phyloP scores from a whole-genome alignment of 805 yeast genomes.

The Starmerella powellii region DNA sequence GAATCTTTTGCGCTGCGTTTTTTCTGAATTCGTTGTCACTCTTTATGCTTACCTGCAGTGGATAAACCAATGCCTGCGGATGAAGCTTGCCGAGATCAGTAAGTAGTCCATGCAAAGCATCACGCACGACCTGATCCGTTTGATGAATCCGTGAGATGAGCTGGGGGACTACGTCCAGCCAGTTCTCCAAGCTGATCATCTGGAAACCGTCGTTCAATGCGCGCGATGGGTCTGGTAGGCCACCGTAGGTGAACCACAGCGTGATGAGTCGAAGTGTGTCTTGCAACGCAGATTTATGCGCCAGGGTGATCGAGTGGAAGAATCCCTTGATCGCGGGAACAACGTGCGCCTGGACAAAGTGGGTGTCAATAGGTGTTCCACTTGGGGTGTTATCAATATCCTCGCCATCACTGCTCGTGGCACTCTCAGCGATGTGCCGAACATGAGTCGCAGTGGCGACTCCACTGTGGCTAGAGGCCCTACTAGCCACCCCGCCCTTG shows the following conservation, averaged over 20 bases:
- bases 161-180: slow-evolving; percentile 95
- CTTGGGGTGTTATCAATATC: too few species aligned
- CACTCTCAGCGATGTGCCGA: too few species aligned
- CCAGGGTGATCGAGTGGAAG: slow-evolving; percentile 83
- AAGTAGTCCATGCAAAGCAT: slow-evolving; percentile 63
- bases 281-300: slow-evolving; percentile 77
- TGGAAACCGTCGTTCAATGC: slow-evolving; percentile 85
- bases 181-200: slow-evolving; percentile 78
- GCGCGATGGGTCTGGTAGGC: slow-evolving; percentile 76
- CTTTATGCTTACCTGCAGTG: slow-evolving; percentile 88
- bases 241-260: slow-evolving; percentile 94
- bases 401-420: slow-evolving; percentile 22
- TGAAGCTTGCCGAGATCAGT: slow-evolving; percentile 88
- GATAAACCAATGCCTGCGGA: slow-evolving; percentile 94
- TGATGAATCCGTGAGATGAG: slow-evolving; percentile 93
- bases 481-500: background rate
- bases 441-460: too few species aligned
- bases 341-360: slow-evolving; percentile 71
- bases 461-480: too few species aligned
- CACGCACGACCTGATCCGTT: slow-evolving; percentile 73
- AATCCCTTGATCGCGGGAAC: slow-evolving; percentile 94
- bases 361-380: slow-evolving; percentile 22
- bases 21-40: slow-evolving; percentile 84
- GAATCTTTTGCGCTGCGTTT: slow-evolving; percentile 79
- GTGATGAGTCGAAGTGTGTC: slow-evolving; percentile 84